Percentiles rank a stretch among this genome's conserved stretches.
phyloP scores from a whole-genome alignment of 2,329 filamentous ascomycete species.

The Aaosphaeria arxii region DNA sequence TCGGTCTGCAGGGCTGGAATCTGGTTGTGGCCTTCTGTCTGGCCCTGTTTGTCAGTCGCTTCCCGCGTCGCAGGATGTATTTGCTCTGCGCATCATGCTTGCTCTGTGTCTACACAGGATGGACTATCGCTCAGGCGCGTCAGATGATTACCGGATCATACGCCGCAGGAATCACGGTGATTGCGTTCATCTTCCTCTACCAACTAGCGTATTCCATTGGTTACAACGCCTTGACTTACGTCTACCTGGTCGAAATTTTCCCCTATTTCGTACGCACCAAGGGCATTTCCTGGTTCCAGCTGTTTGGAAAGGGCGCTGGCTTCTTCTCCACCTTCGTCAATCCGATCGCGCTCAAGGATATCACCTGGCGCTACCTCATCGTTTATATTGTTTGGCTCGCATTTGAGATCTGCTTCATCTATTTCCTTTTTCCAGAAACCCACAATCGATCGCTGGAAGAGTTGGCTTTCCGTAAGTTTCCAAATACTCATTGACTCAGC shows the following conservation, averaged over 20 bases:
- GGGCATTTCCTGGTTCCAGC: slow-evolving; percentile 56
- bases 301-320: slow-evolving; percentile 59
- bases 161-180: not conserved
- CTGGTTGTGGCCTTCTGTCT: slow-evolving; percentile 31
- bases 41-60: not conserved
- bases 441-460: slow-evolving; percentile 33
- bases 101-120: not conserved
- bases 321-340: slow-evolving; percentile 58
- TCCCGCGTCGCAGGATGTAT: not conserved
- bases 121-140: not conserved
- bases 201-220: slow-evolving; percentile 20
- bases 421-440: slow-evolving; percentile 34
- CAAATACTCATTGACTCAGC: too few relatives aligned
- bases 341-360: slow-evolving; percentile 59
- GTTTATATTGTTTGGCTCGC: slow-evolving; percentile 49
- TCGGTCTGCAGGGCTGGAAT: slow-evolving; percentile 40
- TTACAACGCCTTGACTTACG: slow-evolving; percentile 58
- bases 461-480: slow-evolving; percentile 16
- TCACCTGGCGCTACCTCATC: slow-evolving; percentile 62
- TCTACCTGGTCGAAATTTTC: slow-evolving; percentile 51
- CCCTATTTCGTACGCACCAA: slow-evolving; percentile 51
- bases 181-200: not conserved
- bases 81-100: not conserved
- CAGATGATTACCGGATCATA: not conserved
- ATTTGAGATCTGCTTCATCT: slow-evolving; percentile 34